phyloP scores from a whole-genome alignment of 2,329 filamentous ascomycete species.

The Xylaria digitata region DNA sequence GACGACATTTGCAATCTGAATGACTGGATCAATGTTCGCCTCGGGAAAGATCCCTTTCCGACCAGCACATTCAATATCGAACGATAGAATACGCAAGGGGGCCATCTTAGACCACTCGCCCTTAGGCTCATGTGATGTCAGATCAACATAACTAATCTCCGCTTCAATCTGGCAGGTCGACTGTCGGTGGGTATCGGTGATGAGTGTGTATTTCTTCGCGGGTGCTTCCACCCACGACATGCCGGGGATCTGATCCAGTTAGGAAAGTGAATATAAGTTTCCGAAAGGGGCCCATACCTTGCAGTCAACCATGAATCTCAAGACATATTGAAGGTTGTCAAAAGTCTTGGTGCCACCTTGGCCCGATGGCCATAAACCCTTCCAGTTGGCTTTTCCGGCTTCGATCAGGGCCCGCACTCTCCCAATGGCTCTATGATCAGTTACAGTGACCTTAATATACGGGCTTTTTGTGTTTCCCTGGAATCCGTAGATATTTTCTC shows the following conservation, averaged over 20 bases:
- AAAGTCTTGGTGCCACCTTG: conserved; percentile 85
- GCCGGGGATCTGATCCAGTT: conserved; percentile 73
- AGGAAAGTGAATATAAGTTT: conserved; percentile 30
- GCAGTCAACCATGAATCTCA: conserved; percentile 98
- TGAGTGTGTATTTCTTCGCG: conserved; percentile 76
- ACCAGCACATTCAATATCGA: conserved; percentile 98
- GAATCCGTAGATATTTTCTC: conserved; percentile 93
- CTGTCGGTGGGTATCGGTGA: conserved; percentile 74
- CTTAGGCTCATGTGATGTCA: conserved; percentile 87
- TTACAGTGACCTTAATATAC: conserved; percentile 93
- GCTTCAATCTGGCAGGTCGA: conserved; percentile 98
- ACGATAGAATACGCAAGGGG: conserved; percentile 89
- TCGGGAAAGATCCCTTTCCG: conserved; percentile 98
- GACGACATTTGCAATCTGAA: conserved; percentile 97
- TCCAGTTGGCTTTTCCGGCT: conserved; percentile 83
- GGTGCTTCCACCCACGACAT: conserved; percentile 98
- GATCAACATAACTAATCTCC: conserved; percentile 80
- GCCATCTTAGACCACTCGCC: conserved; percentile 99
- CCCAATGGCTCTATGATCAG: conserved; percentile 85
- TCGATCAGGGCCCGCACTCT: conserved; percentile 82
- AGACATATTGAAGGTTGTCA: conserved; percentile 93
- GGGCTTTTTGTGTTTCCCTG: conserved; percentile 92
- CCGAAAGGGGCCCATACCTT: conserved; percentile 64
- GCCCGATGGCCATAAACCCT: conserved; percentile 82
- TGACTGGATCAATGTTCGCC: conserved; percentile 89